Evolutionary conservation across 306 rosid species (phyloP).

Genomic region (Ochetophila trinervis): DNA sequence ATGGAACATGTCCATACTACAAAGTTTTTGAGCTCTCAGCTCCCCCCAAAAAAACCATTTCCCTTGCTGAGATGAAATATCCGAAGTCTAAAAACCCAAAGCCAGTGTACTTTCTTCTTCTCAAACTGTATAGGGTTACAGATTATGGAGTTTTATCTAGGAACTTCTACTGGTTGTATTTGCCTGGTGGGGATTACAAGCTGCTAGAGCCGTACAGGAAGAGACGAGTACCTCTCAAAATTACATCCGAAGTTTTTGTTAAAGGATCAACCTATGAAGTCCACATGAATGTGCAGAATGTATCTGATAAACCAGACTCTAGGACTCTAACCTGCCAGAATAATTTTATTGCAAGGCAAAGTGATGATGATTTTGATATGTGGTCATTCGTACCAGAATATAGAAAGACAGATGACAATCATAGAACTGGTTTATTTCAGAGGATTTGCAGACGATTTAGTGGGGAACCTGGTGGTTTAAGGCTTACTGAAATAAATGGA

Average conservation of each 20-base stretch:
- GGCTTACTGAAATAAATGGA: conserved; percentile 53
- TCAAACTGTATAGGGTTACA: conserved; percentile 66
- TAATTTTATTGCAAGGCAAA: conserved; percentile 33
- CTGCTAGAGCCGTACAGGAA: conserved; percentile 65
- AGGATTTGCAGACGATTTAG: conserved; percentile 43
- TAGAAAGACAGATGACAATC: conserved; percentile 29
- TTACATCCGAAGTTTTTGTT: conserved; percentile 50
- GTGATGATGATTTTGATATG: conserved; percentile 32
- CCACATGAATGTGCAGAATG: conserved; percentile 64
- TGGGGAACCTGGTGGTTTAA: conserved; percentile 36
- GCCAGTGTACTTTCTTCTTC: conserved; percentile 88
- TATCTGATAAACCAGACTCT: conserved; percentile 42
- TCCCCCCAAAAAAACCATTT: conserved; percentile 58
- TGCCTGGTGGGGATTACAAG: conserved; percentile 78
- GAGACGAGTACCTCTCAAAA: conserved; percentile 67
- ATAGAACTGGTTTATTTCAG: conserved; percentile 38
- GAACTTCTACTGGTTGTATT: conserved; percentile 91
- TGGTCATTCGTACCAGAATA: conserved; percentile 22
- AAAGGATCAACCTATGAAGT: conserved; percentile 60
- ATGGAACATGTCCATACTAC: conserved; percentile 72
- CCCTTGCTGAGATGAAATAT: conserved; percentile 73
- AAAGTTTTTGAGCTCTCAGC: conserved; percentile 50
- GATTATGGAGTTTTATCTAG: conserved; percentile 62
- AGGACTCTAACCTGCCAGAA: conserved; percentile 32
- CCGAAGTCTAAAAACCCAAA: conserved; percentile 66